These are phyloP conservation scores for Tetracladium maxilliforme DNA, from an alignment of 2,329 filamentous ascomycete genomes.

Conservation along the genomic window DNA sequence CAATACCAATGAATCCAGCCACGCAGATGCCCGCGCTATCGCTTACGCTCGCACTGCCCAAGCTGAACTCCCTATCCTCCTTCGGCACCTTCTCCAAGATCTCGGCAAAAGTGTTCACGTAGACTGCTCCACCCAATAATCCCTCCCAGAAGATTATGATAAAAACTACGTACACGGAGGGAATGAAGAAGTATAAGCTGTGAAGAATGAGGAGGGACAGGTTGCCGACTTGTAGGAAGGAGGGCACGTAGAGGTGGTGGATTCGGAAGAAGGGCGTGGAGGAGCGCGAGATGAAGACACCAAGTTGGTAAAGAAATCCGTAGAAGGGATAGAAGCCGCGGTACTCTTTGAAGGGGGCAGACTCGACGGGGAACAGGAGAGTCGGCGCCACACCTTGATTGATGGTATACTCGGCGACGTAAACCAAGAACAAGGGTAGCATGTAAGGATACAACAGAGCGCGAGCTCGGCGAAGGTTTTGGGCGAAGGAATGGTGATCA, in stretches of 20 bases:
- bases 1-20: conserved; percentile 72
- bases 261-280: conserved; percentile 80
- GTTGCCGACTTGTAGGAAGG: conserved; percentile 69
- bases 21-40: conserved; percentile 85
- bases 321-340: conserved; percentile 92
- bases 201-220: conserved; percentile 61
- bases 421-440: conserved; percentile 83
- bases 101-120: conserved; percentile 91
- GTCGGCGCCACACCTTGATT: conserved; percentile 91
- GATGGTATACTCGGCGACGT: conserved; percentile 92
- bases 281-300: conserved; percentile 87
- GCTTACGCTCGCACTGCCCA: conserved; percentile 81
- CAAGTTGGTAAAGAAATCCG: conserved; percentile 84
- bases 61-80: conserved; percentile 76
- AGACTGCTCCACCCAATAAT: conserved; percentile 76
- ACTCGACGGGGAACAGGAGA: conserved; percentile 65
- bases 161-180: conserved; percentile 77
- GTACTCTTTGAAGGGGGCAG: conserved; percentile 66
- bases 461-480: conserved; percentile 50
- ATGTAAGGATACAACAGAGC: conserved; percentile 68
- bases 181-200: conserved; percentile 67
- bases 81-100: conserved; percentile 71
- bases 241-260: conserved; percentile 67
- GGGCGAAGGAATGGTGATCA: conserved; percentile 19
- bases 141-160: conserved; percentile 87